Conservation (phyloP, 1,284 basidiomycete species). For the Erythrobasidium hasegawianum region DNA sequence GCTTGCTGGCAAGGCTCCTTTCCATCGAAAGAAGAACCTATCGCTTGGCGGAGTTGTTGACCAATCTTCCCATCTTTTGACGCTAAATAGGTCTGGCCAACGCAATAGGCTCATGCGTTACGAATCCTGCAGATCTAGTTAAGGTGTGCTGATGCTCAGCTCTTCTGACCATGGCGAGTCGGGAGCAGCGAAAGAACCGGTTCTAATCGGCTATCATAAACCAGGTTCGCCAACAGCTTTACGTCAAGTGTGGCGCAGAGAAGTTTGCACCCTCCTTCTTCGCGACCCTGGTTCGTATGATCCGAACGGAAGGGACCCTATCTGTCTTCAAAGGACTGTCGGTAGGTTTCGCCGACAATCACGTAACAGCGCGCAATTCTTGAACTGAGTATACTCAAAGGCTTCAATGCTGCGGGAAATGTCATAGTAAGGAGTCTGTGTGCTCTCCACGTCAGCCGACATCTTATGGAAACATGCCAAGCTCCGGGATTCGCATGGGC, state of each 20-base stretch:
- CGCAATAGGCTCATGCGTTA: slow-evolving; percentile 17
- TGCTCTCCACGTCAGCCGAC: not conserved
- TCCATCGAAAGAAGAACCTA: too few relatives aligned
- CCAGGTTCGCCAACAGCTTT: slow-evolving; percentile 45
- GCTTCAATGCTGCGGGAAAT: slow-evolving; percentile 40
- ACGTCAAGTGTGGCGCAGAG: slow-evolving; percentile 21
- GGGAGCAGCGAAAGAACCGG: too few relatives aligned
- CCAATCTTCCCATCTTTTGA: too few relatives aligned
- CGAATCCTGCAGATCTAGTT: slow-evolving; percentile 34
- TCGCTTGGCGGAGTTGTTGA: too few relatives aligned
- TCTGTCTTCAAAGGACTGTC: slow-evolving; percentile 43
- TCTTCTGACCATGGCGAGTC: too few relatives aligned
- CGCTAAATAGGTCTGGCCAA: slow-evolving; percentile 23
- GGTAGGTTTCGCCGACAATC: slow-evolving; percentile 12
- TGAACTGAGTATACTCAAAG: not conserved
- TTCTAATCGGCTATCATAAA: slow-evolving; percentile 10
- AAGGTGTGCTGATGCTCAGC: not conserved
- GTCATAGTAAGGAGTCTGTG: slow-evolving; percentile 33
- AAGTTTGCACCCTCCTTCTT: slow-evolving; percentile 37
- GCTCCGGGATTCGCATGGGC: slow-evolving; percentile 43
- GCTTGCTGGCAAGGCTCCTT: slow-evolving; percentile 14
- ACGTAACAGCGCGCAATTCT: not conserved
- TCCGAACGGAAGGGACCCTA: slow-evolving; percentile 36
- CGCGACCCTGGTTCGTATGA: slow-evolving; percentile 39
- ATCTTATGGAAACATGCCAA: not conserved